A percentile compares a stretch with the other conserved stretches of the same genome.
Evolutionary conservation across 2,329 filamentous ascomycete genomes (phyloP).

Genomic region (Dissoconium aciculare): DNA sequence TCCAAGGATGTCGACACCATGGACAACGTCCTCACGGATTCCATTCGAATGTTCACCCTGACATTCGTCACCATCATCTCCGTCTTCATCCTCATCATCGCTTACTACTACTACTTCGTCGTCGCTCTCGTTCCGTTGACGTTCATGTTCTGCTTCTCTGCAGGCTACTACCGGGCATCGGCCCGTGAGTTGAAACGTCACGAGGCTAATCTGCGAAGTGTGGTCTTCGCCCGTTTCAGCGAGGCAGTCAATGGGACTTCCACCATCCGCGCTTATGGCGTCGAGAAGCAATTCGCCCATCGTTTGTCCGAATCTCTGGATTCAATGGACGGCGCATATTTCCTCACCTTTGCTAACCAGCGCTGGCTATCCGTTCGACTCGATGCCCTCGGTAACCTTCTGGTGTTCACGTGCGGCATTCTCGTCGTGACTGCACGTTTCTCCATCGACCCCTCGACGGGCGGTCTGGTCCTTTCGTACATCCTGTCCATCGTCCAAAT

Average conservation of each 20-base stretch:
- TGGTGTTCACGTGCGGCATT: conserved; percentile 80
- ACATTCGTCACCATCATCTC: conserved; percentile 69
- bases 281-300: conserved; percentile 57
- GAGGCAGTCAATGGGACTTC: conserved; percentile 75
- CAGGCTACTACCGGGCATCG: conserved; percentile 78
- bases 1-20: conserved; percentile 91
- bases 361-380: conserved; percentile 79
- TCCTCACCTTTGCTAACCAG: conserved; percentile 88
- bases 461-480: conserved; percentile 79
- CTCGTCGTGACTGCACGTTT: conserved; percentile 86
- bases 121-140: conserved; percentile 56
- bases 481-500: conserved; percentile 87
- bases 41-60: conserved; percentile 83
- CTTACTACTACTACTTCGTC: conserved; percentile 84
- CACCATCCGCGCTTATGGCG: conserved; percentile 77
- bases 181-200: conserved; percentile 90
- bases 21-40: conserved; percentile 76
- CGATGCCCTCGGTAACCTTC: conserved; percentile 65
- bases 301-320: conserved; percentile 63
- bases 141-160: conserved; percentile 63
- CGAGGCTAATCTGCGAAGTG: conserved; percentile 74
- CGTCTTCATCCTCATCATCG: conserved; percentile 80
- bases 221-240: conserved; percentile 78
- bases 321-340: conserved; percentile 88
- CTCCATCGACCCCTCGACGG: conserved; percentile 67